Percentiles rank a stretch among this genome's conserved stretches.
phyloP scores from a whole-genome alignment of 2,329 filamentous ascomycete genomes.

The Colletotrichum cereale region DNA sequence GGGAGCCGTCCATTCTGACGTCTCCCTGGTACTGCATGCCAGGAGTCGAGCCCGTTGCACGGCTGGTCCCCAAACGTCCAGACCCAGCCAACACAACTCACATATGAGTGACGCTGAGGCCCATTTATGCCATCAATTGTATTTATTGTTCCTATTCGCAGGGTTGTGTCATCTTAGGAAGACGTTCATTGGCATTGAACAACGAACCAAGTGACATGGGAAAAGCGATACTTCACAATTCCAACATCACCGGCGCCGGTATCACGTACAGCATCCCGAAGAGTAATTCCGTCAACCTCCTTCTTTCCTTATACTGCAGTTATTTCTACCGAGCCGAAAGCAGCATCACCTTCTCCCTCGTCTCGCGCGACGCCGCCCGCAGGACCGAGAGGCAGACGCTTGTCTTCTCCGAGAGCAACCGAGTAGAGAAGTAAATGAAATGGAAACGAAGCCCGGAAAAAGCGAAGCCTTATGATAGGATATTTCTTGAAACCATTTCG shows the following conservation, averaged over 20 bases:
- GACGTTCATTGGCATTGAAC: not conserved
- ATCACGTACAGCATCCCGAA: slow-evolving; percentile 52
- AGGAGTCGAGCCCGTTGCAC: slow-evolving; percentile 64
- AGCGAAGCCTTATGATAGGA: too few species aligned
- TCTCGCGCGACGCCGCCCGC: slow-evolving; percentile 76
- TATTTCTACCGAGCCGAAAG: slow-evolving; percentile 57
- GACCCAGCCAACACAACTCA: not conserved
- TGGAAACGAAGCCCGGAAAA: not conserved
- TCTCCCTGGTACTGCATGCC: slow-evolving; percentile 76
- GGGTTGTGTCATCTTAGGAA: slow-evolving; percentile 16
- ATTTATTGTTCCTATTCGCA: slow-evolving; percentile 71
- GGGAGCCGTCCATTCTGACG: slow-evolving; percentile 72
- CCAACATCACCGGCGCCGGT: slow-evolving; percentile 50
- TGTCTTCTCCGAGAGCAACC: not conserved
- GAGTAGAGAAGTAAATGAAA: not conserved
- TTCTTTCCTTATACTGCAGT: slow-evolving; percentile 58
- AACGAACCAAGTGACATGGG: not conserved
- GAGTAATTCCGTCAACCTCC: slow-evolving; percentile 51
- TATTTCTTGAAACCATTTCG: not conserved
- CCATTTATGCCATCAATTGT: slow-evolving; percentile 74
- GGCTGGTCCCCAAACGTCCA: too few species aligned
- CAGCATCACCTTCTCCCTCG: slow-evolving; percentile 74
- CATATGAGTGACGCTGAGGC: slow-evolving; percentile 7
- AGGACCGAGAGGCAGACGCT: slow-evolving; percentile 71
- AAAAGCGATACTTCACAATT: not conserved